A percentile compares a stretch with the other conserved stretches of the same genome.
phyloP scores from a whole-genome alignment of 805 yeast genomes.

The Suhomyces sp. region DNA sequence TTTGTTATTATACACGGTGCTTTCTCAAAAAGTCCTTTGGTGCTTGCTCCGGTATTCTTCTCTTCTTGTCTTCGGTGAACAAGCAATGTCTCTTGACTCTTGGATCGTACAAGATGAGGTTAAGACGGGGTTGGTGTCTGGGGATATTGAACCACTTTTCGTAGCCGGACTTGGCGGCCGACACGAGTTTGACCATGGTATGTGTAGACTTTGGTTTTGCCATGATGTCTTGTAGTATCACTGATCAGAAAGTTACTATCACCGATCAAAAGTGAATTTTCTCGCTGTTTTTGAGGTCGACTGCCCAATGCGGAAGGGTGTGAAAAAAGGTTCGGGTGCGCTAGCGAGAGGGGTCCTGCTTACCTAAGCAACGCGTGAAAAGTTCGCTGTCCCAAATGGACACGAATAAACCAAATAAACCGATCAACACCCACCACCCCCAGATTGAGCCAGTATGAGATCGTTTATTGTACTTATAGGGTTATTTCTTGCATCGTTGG shows the following conservation, averaged over 20 bases:
- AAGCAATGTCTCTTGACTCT: constrained; percentile 84
- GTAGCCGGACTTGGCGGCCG: constrained; percentile 89
- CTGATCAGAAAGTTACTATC: not conserved
- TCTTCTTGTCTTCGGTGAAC: constrained; percentile 83
- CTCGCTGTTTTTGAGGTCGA: not conserved
- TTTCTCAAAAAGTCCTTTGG: constrained; percentile 35
- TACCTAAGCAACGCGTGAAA: constrained; percentile 9
- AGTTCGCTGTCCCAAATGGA: constrained; percentile 9
- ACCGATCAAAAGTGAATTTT: not conserved
- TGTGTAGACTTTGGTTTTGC: constrained; percentile 66
- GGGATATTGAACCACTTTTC: constrained; percentile 77
- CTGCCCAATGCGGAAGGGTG: constrained; percentile 1
- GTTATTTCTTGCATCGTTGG: constrained; percentile 19
- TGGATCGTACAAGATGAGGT: constrained; percentile 51
- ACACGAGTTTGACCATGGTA: constrained; percentile 79
- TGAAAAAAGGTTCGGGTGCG: not conserved
- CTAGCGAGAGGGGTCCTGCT: not conserved
- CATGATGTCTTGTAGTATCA: constrained; percentile 1
- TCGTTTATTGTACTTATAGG: constrained; percentile 12
- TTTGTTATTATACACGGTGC: constrained; percentile 9
- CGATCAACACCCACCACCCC: not conserved
- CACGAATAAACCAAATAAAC: constrained; percentile 10
- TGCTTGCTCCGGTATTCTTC: constrained; percentile 60
- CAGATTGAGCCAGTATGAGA: constrained; percentile 7
- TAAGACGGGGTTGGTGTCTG: constrained; percentile 74